Evolutionary conservation across 306 rosid genomes (phyloP).

Genomic region (Vicia sativa): DNA sequence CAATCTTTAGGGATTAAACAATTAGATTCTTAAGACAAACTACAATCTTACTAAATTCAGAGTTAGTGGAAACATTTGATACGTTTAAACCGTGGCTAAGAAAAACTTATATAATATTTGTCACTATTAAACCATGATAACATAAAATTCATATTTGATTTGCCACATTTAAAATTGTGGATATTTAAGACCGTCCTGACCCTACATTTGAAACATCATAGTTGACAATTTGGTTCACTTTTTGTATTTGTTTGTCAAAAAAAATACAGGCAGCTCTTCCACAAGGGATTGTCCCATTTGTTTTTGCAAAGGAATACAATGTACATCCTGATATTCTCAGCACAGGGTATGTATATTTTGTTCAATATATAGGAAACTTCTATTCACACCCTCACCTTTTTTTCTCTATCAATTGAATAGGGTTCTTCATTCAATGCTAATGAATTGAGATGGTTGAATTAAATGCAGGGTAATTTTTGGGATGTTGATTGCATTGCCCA

Average conservation of each 20-base stretch:
- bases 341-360: conserved; percentile 61
- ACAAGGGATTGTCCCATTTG: conserved; percentile 98
- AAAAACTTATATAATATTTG: too few relatives aligned
- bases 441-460: not conserved
- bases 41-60: too few relatives aligned
- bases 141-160: too few relatives aligned
- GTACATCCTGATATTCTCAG: conserved; percentile 95
- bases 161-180: too few relatives aligned
- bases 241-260: not conserved
- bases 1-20: too few relatives aligned
- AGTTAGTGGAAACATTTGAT: too few relatives aligned
- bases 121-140: too few relatives aligned
- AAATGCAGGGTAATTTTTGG: conserved; percentile 91
- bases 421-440: conserved; percentile 10
- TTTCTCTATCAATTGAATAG: not conserved
- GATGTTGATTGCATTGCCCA: conserved; percentile 90
- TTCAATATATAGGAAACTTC: not conserved
- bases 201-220: too few relatives aligned
- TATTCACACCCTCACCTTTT: not conserved
- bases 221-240: too few relatives aligned
- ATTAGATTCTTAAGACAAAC: too few relatives aligned
- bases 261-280: conserved; percentile 95
- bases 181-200: too few relatives aligned
- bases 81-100: too few relatives aligned
- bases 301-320: conserved; percentile 91